Conservation (phyloP, 331 rosid genomes). For the Acacia pycnantha region DNA sequence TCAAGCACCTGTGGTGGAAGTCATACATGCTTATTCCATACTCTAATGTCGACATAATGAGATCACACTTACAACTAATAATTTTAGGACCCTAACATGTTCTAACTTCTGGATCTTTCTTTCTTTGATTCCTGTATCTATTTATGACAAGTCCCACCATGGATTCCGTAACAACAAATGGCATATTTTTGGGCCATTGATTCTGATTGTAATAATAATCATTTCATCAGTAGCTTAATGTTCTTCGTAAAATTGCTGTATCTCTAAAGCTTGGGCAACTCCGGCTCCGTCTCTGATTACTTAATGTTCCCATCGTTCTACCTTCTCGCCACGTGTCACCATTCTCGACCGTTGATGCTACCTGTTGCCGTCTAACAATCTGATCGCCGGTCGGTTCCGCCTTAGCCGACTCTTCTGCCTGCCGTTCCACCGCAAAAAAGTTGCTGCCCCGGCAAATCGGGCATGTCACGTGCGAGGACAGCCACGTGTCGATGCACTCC, state of each 20-base stretch:
- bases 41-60: slow-evolving; percentile 34
- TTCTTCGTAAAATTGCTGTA: not conserved
- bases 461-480: slow-evolving; percentile 40
- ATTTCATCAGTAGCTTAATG: not conserved
- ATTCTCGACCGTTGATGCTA: slow-evolving; percentile 7
- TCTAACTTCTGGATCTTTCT: slow-evolving; percentile 37
- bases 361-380: not conserved
- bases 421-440: not conserved
- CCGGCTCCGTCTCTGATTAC: not conserved
- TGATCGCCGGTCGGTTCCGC: not conserved
- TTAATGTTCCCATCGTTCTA: not conserved
- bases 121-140: slow-evolving; percentile 32
- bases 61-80: slow-evolving; percentile 25
- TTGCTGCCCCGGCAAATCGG: slow-evolving; percentile 42
- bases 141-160: slow-evolving; percentile 30
- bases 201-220: slow-evolving; percentile 28
- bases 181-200: slow-evolving; percentile 40
- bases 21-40: slow-evolving; percentile 81
- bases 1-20: slow-evolving; percentile 87
- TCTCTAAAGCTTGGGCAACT: not conserved
- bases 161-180: slow-evolving; percentile 27
- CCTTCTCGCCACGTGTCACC: not conserved
- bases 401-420: not conserved
- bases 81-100: slow-evolving; percentile 42
- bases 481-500: slow-evolving; percentile 47